Base-by-base conservation (phyloP, 768 basidiomycete genomes). In the Amylocystis lapponica region DNA sequence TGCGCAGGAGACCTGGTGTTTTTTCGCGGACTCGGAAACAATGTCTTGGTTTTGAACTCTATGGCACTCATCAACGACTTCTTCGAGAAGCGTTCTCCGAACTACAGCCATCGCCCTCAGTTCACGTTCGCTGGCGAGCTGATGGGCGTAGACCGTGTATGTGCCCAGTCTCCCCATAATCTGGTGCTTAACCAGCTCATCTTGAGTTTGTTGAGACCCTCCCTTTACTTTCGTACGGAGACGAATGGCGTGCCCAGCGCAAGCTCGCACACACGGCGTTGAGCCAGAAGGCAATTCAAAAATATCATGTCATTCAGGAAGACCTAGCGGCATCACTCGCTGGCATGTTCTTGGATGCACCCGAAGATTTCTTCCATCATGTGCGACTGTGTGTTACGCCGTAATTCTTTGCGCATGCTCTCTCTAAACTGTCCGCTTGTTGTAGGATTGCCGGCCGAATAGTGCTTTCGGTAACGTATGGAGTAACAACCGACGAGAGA, bases 101-200 rank as follows among this genome's bases (percentile, higher is more conserved):
- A 54, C 17, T 66, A 66, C 36, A 64, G 64, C 7, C 47, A 61
- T 30, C 51, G 64, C 4, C 63, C 65, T 3, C 52, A 45, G 14
- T 63, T 69, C 16, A 56, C 59, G 1, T 63, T 71, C 39, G 61
- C 60, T 5, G 62, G 66, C 11, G 65, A 65, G 23, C 56, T 70
- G 55, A 63, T 64, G 56, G 50, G 51, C 3, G 36, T 62, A 46
- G 47, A 37, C 16, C 39, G 51, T 37, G 54, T 53, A 35, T 29
- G 46, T 23, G 8, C 3, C 14, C 2, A 14, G 13, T 6, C 14
- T 16, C 13, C 14, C n/a, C n/a, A 26, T 10, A 17, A 11, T 17
- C n/a, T 39, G 27, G 29, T n/a, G n/a, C n/a, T n/a, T n/a, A n/a
- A n/a, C n/a, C n/a, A n/a, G n/a, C n/a, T n/a, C n/a, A n/a, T 10